Percentiles rank a stretch among this genome's conserved stretches.
Conservation (phyloP, 352 stramenopile species). For the Globisporangium lucens region DNA sequence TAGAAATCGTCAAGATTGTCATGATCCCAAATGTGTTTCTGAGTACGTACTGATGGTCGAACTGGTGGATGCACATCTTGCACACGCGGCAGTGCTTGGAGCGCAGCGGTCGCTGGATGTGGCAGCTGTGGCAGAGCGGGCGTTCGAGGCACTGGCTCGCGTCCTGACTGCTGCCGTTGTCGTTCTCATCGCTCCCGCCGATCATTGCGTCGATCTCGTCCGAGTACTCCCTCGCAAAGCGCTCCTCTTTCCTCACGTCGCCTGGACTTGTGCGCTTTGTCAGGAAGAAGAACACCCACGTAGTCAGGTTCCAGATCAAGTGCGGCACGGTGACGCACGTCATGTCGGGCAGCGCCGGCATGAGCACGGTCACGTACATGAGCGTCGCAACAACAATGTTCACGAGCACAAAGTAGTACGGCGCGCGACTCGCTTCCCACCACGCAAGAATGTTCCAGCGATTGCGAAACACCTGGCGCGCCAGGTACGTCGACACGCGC, state of each 20-base stretch:
- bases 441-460: constrained; percentile 69
- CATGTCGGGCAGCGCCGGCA: constrained; percentile 54
- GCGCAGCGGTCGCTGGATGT: constrained; percentile 70
- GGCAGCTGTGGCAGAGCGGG: constrained; percentile 81
- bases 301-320: constrained; percentile 52
- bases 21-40: neutral
- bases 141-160: constrained; percentile 50
- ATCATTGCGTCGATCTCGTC: constrained; percentile 54
- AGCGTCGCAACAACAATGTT: constrained; percentile 43
- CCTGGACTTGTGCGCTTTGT: constrained; percentile 60
- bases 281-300: constrained; percentile 64
- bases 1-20: constrained; percentile 25
- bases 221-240: constrained; percentile 48
- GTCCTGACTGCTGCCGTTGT: constrained; percentile 12
- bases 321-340: constrained; percentile 59
- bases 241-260: constrained; percentile 33
- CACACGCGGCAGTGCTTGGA: constrained; percentile 90
- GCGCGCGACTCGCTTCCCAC: constrained; percentile 53
- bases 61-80: constrained; percentile 93
- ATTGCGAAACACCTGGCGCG: constrained; percentile 29
- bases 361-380: constrained; percentile 49
- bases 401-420: constrained; percentile 65
- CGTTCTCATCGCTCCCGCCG: constrained; percentile 13
- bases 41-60: constrained; percentile 95
- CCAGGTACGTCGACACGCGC: constrained; percentile 56